Percentiles rank a stretch among this genome's conserved stretches.
Evolutionary conservation across 1,284 basidiomycete species (phyloP).

Genomic region (Schizophyllum amplum): DNA sequence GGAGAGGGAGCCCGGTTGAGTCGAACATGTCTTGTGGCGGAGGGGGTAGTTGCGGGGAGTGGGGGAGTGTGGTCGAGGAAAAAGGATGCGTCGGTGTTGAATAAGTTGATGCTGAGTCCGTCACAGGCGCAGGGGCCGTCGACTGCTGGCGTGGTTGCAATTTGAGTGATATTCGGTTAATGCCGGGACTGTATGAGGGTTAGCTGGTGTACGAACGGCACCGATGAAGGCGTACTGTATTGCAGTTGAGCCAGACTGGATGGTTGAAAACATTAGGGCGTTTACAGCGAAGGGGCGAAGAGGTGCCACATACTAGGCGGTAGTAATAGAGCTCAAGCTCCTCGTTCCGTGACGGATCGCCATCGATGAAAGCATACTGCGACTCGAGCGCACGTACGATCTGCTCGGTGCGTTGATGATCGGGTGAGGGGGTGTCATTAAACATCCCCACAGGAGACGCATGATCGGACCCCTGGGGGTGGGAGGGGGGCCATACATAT

Average conservation of each 20-base stretch:
- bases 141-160: conserved; percentile 20
- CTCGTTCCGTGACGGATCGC: conserved; percentile 20
- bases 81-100: too few relatives aligned
- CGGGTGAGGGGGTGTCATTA: conserved; percentile 1
- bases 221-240: conserved; percentile 9
- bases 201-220: background rate
- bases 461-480: conserved; percentile 1
- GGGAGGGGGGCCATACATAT: conserved; percentile 9
- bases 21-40: conserved; percentile 23
- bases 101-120: conserved; percentile 1
- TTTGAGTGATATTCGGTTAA: conserved; percentile 32
- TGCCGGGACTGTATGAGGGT: conserved; percentile 25
- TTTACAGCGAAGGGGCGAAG: background rate
- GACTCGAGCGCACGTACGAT: conserved; percentile 26
- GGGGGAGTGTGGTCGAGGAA: too few relatives aligned
- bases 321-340: conserved; percentile 32
- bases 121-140: conserved; percentile 5
- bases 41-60: conserved; percentile 11
- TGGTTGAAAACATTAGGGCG: background rate
- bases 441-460: conserved; percentile 1
- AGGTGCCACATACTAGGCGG: conserved; percentile 25
- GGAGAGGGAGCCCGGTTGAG: conserved; percentile 24
- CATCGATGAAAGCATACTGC: conserved; percentile 29
- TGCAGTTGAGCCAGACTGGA: conserved; percentile 26
- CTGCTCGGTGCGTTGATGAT: conserved; percentile 4